Percentiles rank a stretch among this genome's conserved stretches.
phyloP scores from a whole-genome alignment of 768 basidiomycete genomes.

The Tulasnella sp. region DNA sequence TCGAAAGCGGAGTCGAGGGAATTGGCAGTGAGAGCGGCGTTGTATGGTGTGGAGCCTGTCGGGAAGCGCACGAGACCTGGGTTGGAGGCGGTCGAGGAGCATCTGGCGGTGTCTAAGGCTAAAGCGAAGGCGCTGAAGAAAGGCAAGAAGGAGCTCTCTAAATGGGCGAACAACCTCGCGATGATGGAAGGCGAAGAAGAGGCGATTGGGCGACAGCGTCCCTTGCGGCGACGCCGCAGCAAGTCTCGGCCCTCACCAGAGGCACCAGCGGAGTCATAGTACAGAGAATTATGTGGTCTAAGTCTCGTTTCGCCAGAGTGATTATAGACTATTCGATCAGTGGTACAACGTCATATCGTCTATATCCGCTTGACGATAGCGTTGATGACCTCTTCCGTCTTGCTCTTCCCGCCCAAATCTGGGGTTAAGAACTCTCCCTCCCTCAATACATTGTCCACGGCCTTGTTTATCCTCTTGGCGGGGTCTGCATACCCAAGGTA shows the following conservation, averaged over 20 bases:
- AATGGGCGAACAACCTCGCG: no score
- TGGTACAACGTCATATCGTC: no score
- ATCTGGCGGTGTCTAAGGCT: background rate
- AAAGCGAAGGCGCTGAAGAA: background rate
- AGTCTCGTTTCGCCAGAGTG: no score
- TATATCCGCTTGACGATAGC: conserved; percentile 34
- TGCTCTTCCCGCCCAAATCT: conserved; percentile 36
- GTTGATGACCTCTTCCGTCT: conserved; percentile 36
- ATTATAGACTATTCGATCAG: no score
- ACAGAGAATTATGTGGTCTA: no score
- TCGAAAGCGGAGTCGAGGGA: background rate
- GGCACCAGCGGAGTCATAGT: background rate
- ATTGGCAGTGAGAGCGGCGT: conserved; percentile 1
- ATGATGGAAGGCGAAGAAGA: no score
- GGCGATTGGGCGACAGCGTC: no score
- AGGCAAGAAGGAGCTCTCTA: background rate
- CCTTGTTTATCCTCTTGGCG: conserved; percentile 34
- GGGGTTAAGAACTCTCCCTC: conserved; percentile 33
- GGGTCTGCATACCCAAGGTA: conserved; percentile 35
- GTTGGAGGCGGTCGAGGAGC: conserved; percentile 11
- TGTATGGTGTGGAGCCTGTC: conserved; percentile 1
- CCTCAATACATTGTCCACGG: conserved; percentile 35
- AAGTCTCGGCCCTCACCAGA: no score
- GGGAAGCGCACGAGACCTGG: background rate
- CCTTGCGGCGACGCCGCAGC: no score